A percentile compares a stretch with the other conserved stretches of the same genome.
phyloP scores from a whole-genome alignment of 768 basidiomycete genomes.

The Amanita rubescens region DNA sequence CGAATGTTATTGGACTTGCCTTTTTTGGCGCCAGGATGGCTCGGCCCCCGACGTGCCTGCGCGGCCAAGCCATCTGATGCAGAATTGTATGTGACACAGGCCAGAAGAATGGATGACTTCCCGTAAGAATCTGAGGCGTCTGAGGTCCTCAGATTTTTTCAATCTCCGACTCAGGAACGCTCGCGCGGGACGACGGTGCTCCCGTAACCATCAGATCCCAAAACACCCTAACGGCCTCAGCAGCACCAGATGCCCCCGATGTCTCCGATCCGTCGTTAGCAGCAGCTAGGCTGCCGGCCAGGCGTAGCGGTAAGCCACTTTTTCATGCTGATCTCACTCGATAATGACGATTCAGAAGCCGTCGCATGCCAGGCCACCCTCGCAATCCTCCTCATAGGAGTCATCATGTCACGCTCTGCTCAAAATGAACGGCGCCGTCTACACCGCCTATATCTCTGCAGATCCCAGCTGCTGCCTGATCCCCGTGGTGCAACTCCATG shows the following conservation, averaged over 20 bases:
- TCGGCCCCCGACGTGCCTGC: too few relatives aligned
- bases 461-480: background rate
- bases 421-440: too few relatives aligned
- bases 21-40: too few relatives aligned
- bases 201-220: background rate
- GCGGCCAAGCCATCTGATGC: too few relatives aligned
- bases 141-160: background rate
- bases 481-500: slow-evolving; percentile 12
- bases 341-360: background rate
- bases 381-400: slow-evolving; percentile 18
- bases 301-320: too few relatives aligned
- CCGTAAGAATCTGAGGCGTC: background rate
- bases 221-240: background rate
- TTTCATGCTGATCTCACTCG: too few relatives aligned
- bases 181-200: background rate
- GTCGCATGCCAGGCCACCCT: slow-evolving; percentile 1
- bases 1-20: too few relatives aligned
- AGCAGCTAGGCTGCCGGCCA: too few relatives aligned
- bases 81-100: too few relatives aligned
- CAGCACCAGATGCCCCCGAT: background rate
- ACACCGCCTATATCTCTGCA: background rate
- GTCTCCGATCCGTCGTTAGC: background rate
- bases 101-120: background rate
- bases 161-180: background rate
- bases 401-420: slow-evolving; percentile 25